Evolutionary conservation across 1,284 basidiomycete species (phyloP), one percentile per base, ranked within the genome.

Genomic region (Vanrija humicola): DNA sequence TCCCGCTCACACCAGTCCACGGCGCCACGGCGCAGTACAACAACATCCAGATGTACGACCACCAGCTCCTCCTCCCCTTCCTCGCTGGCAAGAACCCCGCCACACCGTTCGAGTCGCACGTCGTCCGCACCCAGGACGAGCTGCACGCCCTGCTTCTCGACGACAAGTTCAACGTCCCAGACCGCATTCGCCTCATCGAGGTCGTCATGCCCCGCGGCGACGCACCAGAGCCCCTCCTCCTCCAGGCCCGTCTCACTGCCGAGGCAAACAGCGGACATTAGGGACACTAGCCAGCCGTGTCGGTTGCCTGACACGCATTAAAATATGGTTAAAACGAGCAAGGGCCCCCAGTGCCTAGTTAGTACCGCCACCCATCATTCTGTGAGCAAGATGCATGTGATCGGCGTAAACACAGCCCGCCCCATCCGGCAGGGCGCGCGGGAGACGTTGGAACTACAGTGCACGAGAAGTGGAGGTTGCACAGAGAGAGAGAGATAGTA

Each of bases 121-220:
- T 53, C 43, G 66, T 76, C 19, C 61, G 68, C 55, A 72, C 70
- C 18, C 72, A 75, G 28, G 64, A 62, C 38, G 83, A 85, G 25
- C 79, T 92, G 49, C 84, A 88, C 59, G 76, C 63, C 7, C 59
- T 78, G 29, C 65, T 77, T 43, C 58, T 65, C 16, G 68, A 76
- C 62, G 38, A 61, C 9, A 67, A 58, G 21, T 77, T 77, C 62
- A 67, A 67, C 53, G 58, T 57, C 29, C 67, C 74, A 18, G 70
- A 74, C 54, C 65, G 62, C 46, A 56, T 77, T 42, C 63, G 75
- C 44, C 57, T 76, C 58, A 76, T 77, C 55, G 75, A 77, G 63
- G 63, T 77, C n/a, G 68, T 66, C 61, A 73, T 77, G 73, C 75
- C 75, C 3, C 52, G 71, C 50, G 72, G 66, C 3, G 73, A 74